A percentile compares a stretch with the other conserved stretches of the same genome.
Conservation (phyloP, 2,329 filamentous ascomycete genomes). For the Ophiostoma australiae region DNA sequence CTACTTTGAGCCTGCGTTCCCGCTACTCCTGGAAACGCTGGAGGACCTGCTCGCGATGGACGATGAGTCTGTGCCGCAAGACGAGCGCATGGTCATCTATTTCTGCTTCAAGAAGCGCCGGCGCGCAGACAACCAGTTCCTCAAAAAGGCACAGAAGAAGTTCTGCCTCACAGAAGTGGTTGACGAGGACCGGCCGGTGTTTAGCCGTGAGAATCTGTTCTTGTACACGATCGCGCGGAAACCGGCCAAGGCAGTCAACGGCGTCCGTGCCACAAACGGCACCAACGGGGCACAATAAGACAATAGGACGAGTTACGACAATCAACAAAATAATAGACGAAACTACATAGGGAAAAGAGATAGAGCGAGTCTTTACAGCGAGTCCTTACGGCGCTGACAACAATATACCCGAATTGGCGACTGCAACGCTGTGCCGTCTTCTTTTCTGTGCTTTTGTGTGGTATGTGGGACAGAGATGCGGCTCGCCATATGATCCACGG, state of each 20-base stretch:
- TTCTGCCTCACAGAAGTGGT: slow-evolving; percentile 59
- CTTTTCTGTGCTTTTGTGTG: neutral
- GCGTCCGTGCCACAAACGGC: neutral
- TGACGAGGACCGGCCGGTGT: slow-evolving; percentile 56
- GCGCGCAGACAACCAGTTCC: slow-evolving; percentile 70
- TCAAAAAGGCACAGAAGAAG: slow-evolving; percentile 63
- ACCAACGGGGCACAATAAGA: neutral
- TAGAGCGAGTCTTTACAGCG: neutral
- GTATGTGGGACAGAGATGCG: neutral
- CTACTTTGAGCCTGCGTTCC: slow-evolving; percentile 95
- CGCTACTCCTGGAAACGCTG: slow-evolving; percentile 74
- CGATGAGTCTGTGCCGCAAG: slow-evolving; percentile 2
- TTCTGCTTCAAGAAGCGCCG: slow-evolving; percentile 96
- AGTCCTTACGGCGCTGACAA: neutral
- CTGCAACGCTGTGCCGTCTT: neutral
- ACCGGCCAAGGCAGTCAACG: slow-evolving; percentile 16
- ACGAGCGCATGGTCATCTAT: slow-evolving; percentile 46
- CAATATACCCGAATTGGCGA: slow-evolving; percentile 11
- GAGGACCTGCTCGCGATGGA: slow-evolving; percentile 68
- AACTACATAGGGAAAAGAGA: neutral
- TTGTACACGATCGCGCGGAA: slow-evolving; percentile 54
- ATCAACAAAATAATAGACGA: neutral
- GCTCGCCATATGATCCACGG: neutral
- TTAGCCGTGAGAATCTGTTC: slow-evolving; percentile 55
- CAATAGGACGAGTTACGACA: neutral